These are phyloP conservation scores for Suhomyces choctaworum DNA, from an alignment of 1,139 yeast species.

Conservation along the genomic window DNA sequence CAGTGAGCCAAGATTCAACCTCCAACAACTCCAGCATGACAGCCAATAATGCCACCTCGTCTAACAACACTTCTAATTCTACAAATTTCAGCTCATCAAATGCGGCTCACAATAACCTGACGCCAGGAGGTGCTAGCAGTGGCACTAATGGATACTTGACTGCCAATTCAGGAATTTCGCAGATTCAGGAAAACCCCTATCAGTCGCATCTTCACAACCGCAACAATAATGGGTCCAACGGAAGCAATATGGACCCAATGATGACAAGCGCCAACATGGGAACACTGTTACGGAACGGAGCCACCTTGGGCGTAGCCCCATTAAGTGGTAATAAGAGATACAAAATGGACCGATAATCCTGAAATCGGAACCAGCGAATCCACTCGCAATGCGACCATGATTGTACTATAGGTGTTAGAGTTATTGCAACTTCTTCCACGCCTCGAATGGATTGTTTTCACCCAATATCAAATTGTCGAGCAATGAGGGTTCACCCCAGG, in stretches of 20 bases:
- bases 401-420: too few relatives aligned
- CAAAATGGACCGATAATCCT: conserved; percentile 15
- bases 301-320: conserved; percentile 7
- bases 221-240: not conserved
- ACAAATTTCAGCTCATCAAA: not conserved
- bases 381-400: too few relatives aligned
- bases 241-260: conserved; percentile 10
- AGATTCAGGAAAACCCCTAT: conserved; percentile 6
- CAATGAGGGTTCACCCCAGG: too few relatives aligned
- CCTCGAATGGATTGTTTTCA: too few relatives aligned
- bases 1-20: conserved; percentile 12
- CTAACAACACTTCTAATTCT: not conserved
- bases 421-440: too few relatives aligned
- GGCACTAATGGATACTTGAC: conserved; percentile 3
- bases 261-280: conserved; percentile 6
- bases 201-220: conserved; percentile 5
- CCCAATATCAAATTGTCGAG: too few relatives aligned
- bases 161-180: conserved; percentile 2
- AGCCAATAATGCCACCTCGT: not conserved
- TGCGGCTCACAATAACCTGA: not conserved
- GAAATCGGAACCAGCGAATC: too few relatives aligned
- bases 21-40: conserved; percentile 1
- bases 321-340: conserved; percentile 14
- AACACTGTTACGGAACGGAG: conserved; percentile 6
- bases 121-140: not conserved